These are phyloP conservation scores for Smittium culicis DNA, from an alignment of 371 early-diverging fungal species.

Conservation along the genomic window DNA sequence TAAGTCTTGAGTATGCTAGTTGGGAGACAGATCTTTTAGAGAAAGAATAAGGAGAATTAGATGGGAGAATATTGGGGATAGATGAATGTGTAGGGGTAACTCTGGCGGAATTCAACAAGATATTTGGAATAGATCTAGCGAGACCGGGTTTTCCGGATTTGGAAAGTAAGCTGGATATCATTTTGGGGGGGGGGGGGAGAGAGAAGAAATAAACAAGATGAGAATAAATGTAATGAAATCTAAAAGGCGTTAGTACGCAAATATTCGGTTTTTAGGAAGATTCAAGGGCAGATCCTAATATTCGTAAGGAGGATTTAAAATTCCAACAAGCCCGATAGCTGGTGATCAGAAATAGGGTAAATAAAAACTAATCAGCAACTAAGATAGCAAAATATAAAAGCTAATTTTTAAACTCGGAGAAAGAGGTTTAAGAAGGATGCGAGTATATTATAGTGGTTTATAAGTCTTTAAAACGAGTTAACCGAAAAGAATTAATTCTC, in stretches of 20 bases:
- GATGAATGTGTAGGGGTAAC: too few relatives aligned
- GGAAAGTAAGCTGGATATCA: constrained; percentile 87
- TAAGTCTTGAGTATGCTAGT: too few relatives aligned
- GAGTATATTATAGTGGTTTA: constrained; percentile 87
- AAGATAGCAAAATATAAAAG: constrained; percentile 82
- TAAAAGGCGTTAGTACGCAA: constrained; percentile 78
- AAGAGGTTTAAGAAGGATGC: constrained; percentile 93
- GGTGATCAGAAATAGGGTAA: constrained; percentile 51
- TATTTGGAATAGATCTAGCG: too few relatives aligned
- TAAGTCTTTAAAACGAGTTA: constrained; percentile 97
- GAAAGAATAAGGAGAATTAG: too few relatives aligned
- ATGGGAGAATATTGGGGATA: too few relatives aligned
- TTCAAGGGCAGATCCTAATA: too few relatives aligned
- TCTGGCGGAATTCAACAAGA: too few relatives aligned
- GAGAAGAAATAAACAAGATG: constrained; percentile 87
- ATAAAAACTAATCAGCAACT: constrained; percentile 94
- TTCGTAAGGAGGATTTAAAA: too few relatives aligned
- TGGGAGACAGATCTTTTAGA: too few relatives aligned
- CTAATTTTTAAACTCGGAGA: constrained; percentile 88
- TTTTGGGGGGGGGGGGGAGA: constrained; percentile 58
- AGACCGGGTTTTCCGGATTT: constrained; percentile 64
- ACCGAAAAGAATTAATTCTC: constrained; percentile 69
- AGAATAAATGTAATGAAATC: constrained; percentile 76
- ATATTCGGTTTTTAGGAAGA: constrained; percentile 82
- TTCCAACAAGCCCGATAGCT: constrained; percentile 59